Evolutionary conservation across 805 yeast species (phyloP).

Genomic region (Yamadazyma tumulicola): DNA sequence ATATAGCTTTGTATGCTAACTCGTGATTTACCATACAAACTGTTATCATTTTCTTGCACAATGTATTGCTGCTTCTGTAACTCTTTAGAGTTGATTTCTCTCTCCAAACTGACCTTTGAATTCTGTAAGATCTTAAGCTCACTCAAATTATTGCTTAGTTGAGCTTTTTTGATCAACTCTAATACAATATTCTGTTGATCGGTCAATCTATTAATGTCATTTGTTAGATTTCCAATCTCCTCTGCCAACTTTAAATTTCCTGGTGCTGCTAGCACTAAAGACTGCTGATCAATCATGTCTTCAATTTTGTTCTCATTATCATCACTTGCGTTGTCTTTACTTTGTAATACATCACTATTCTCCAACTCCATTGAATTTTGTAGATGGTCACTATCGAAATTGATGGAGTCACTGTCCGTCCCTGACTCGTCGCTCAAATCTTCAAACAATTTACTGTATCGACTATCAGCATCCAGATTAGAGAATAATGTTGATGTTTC

Average conservation of each 20-base stretch:
- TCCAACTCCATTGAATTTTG: constrained; percentile 15
- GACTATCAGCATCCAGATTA: constrained; percentile 5
- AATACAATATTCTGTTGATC: constrained; percentile 63
- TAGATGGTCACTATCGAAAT: constrained; percentile 20
- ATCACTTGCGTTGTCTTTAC: not conserved
- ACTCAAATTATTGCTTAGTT: constrained; percentile 69
- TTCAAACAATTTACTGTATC: constrained; percentile 32
- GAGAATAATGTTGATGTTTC: constrained; percentile 7
- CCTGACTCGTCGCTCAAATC: constrained; percentile 31
- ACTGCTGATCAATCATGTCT: constrained; percentile 9
- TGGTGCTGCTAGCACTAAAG: constrained; percentile 52
- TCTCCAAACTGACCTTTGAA: constrained; percentile 61
- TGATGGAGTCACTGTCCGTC: constrained; percentile 29
- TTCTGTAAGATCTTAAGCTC: constrained; percentile 67
- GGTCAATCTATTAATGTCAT: constrained; percentile 54
- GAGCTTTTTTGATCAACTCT: constrained; percentile 76
- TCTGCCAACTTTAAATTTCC: constrained; percentile 64
- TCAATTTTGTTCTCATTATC: constrained; percentile 4
- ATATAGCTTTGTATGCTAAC: constrained; percentile 53
- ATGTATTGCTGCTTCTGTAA: constrained; percentile 74
- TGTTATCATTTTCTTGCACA: constrained; percentile 78
- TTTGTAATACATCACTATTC: not conserved
- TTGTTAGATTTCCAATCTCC: constrained; percentile 56
- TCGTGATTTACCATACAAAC: constrained; percentile 63
- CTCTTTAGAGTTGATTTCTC: constrained; percentile 74